These are phyloP conservation scores for Cercospora sp. DNA, from an alignment of 2,329 filamentous ascomycete genomes.

Conservation along the genomic window DNA sequence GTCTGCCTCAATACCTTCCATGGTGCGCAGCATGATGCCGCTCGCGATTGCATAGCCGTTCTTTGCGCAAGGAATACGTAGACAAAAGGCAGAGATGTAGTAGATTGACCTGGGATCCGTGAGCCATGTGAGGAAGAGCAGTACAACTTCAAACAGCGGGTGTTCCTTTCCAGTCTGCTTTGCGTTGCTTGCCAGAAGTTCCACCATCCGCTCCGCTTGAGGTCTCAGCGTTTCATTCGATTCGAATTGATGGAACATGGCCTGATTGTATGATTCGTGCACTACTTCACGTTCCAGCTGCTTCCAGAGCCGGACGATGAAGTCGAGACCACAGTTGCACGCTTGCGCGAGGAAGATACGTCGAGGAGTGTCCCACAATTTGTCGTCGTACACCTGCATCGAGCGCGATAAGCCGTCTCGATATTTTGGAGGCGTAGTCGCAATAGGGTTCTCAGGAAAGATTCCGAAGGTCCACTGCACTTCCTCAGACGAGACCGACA, in stretches of 20 bases:
- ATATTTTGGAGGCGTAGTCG: neutral
- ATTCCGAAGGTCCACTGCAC: neutral
- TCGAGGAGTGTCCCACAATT: neutral
- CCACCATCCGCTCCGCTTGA: neutral
- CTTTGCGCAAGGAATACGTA: neutral
- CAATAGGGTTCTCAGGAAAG: neutral
- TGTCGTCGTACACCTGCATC: neutral
- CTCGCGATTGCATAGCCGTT: neutral
- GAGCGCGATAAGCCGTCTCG: neutral
- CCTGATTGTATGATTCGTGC: slow-evolving; percentile 3
- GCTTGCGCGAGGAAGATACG: slow-evolving; percentile 3
- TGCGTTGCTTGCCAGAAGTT: neutral
- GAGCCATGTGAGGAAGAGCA: slow-evolving; percentile 7
- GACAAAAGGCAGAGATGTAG: slow-evolving; percentile 2
- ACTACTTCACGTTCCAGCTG: slow-evolving; percentile 3
- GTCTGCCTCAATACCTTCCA: neutral
- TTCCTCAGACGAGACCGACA: neutral
- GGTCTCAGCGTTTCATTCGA: neutral
- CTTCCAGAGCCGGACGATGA: neutral
- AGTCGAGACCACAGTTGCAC: neutral
- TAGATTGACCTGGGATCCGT: neutral
- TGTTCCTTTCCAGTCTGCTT: neutral
- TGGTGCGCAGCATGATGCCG: neutral
- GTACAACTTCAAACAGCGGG: neutral
- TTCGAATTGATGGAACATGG: neutral